Evolutionary conservation across 1,284 basidiomycete species (phyloP), one percentile per base, ranked within the genome.

Genomic region (Moesziomyces sp.): DNA sequence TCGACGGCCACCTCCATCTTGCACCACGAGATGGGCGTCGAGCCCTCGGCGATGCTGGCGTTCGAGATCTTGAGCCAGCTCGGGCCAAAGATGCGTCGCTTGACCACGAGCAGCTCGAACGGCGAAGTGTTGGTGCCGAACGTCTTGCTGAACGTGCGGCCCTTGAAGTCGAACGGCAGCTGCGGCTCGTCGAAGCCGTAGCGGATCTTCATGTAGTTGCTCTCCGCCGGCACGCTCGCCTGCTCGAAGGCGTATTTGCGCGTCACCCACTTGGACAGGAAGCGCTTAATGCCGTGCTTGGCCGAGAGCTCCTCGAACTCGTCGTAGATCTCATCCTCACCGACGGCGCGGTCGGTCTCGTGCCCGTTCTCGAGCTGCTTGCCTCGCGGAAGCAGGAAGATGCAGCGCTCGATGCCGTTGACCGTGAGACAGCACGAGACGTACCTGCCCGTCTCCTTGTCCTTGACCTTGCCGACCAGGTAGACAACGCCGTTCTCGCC

Each of bases 21-120:
- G 55, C 75, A 77, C 79, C 80, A 82, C 23, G 76, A 79, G 55
- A 80, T 60, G 19, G 78, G 74, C 28, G 76, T 67, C 46, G 76
- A 58, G 30, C 70, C 74, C 23, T 59, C 66, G 13, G 62, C 55
- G 93, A 95, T 19, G 92, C 78, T 90, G 90, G 21, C 93, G 86
- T 47, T 88, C 85, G 13, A 91, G 72, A 99, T 88, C 64, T 91
- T 89, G 52, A 99, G 87, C 97, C 96, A 99, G 84, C 97, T 99
- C 0, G 97, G 95, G 3, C 97, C 97, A 93, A 97, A 98, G 72
- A 99, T 97, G 85, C 94, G 94, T 40, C 94, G 90, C 85, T 98
- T 98, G 57, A 99, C 80, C 1, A 94, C 93, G n/a, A 99, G 89
- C 9, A 95, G 86, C 84, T 99, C 97, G 79, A 99, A 99, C 0